Percentiles rank a stretch among this genome's conserved stretches.
Conservation (phyloP, 2,329 filamentous ascomycete species). For the Aspergillus tubingensis region DNA sequence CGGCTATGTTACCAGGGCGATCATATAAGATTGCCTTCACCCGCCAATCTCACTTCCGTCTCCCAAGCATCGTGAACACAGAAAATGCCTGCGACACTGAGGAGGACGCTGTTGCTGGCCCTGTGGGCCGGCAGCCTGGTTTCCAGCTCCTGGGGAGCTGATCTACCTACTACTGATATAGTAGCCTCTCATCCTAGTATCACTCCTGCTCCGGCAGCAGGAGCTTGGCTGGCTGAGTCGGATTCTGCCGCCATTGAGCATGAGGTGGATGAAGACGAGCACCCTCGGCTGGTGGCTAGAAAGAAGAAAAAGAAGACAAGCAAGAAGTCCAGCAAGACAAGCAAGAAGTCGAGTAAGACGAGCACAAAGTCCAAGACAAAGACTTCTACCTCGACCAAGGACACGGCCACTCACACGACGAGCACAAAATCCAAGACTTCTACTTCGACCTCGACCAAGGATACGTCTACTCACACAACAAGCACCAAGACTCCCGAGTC, state of each 20-base stretch:
- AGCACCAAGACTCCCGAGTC: not conserved
- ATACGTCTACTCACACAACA: not conserved
- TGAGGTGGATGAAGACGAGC: not conserved
- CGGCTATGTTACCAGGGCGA: not conserved
- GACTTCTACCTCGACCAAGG: not conserved
- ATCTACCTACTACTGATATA: not conserved
- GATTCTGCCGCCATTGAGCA: not conserved
- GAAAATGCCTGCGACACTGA: not conserved
- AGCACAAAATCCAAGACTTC: not conserved
- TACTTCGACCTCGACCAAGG: not conserved
- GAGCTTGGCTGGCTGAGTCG: not conserved
- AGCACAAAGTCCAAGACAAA: not conserved
- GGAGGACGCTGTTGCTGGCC: not conserved
- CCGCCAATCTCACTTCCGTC: not conserved
- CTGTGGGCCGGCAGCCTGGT: slow-evolving; percentile 1
- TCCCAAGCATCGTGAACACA: not conserved
- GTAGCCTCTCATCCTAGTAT: not conserved
- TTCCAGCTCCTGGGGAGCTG: not conserved
- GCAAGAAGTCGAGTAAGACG: not conserved
- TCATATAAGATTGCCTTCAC: not conserved
- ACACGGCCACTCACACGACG: not conserved
- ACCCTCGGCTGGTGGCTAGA: not conserved
- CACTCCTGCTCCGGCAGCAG: not conserved
- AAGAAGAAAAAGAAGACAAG: not conserved
- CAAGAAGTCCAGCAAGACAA: not conserved